phyloP scores from a whole-genome alignment of 331 rosid genomes.

The Erythrophleum ivorense region DNA sequence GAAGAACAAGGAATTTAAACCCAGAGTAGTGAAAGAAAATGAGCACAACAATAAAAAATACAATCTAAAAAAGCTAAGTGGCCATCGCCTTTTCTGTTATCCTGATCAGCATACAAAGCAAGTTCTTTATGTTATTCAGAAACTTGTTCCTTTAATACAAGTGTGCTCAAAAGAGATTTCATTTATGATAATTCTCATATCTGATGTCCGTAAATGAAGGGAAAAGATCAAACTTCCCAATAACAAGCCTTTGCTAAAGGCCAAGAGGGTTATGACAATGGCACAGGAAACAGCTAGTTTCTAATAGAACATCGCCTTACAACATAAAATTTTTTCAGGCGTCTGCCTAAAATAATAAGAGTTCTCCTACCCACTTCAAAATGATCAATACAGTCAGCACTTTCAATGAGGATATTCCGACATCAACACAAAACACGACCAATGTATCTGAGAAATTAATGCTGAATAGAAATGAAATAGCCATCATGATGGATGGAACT shows the following conservation, averaged over 20 bases:
- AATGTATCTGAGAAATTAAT: slow-evolving; percentile 22
- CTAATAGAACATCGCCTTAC: background rate
- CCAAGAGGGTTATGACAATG: background rate
- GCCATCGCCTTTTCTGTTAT: background rate
- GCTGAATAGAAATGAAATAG: slow-evolving; percentile 18
- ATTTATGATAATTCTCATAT: background rate
- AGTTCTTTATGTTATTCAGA: background rate
- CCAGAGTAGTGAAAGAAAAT: background rate
- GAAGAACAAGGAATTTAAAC: background rate
- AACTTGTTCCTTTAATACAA: background rate
- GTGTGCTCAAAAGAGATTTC: background rate
- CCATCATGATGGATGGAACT: background rate
- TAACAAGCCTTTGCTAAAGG: slow-evolving; percentile 14
- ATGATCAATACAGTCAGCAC: slow-evolving; percentile 16
- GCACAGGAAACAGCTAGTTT: slow-evolving; percentile 19
- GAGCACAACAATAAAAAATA: background rate
- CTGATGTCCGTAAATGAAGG: background rate
- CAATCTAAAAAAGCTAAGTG: background rate
- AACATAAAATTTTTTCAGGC: background rate
- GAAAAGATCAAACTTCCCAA: slow-evolving; percentile 1
- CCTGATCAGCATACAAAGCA: slow-evolving; percentile 9
- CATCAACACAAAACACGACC: slow-evolving; percentile 3
- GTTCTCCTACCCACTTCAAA: slow-evolving; percentile 14
- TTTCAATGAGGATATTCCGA: background rate
- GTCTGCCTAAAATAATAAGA: background rate